These are phyloP conservation scores for Amanita rubescens DNA, from an alignment of 768 basidiomycete genomes.

Conservation along the genomic window DNA sequence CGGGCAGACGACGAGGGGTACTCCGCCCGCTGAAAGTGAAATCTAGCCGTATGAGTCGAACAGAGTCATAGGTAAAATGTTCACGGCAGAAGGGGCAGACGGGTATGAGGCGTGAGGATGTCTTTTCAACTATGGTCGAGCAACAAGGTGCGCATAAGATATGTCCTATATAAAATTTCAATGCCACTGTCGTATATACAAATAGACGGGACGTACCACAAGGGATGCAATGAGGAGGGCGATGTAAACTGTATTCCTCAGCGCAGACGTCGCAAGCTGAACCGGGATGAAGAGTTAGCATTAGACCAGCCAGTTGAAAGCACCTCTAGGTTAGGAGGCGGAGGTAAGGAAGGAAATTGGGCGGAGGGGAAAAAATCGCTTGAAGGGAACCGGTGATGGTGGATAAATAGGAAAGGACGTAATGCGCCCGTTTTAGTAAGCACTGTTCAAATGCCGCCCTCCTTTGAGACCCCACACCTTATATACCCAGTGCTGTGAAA, in stretches of 20 bases:
- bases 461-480: background rate
- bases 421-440: slow-evolving; percentile 18
- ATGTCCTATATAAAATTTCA: slow-evolving; percentile 49
- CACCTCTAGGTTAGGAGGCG: slow-evolving; percentile 34
- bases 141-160: slow-evolving; percentile 73
- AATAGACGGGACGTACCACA: slow-evolving; percentile 54
- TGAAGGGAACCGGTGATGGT: slow-evolving; percentile 27
- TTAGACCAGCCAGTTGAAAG: slow-evolving; percentile 40
- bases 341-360: slow-evolving; percentile 32
- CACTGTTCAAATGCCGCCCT: background rate
- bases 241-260: slow-evolving; percentile 73
- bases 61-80: slow-evolving; percentile 53
- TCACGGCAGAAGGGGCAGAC: slow-evolving; percentile 84
- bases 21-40: slow-evolving; percentile 62
- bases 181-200: background rate
- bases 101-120: slow-evolving; percentile 58
- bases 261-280: slow-evolving; percentile 88
- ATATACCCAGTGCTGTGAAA: background rate
- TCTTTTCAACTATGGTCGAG: slow-evolving; percentile 78
- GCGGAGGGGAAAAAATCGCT: slow-evolving; percentile 36
- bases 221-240: slow-evolving; percentile 72
- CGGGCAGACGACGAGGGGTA: slow-evolving; percentile 53
- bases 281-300: slow-evolving; percentile 79
- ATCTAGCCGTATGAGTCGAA: slow-evolving; percentile 77
- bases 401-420: slow-evolving; percentile 41